Evolutionary conservation across 345 rosid species (phyloP).

Genomic region (Salix koriyanagi): DNA sequence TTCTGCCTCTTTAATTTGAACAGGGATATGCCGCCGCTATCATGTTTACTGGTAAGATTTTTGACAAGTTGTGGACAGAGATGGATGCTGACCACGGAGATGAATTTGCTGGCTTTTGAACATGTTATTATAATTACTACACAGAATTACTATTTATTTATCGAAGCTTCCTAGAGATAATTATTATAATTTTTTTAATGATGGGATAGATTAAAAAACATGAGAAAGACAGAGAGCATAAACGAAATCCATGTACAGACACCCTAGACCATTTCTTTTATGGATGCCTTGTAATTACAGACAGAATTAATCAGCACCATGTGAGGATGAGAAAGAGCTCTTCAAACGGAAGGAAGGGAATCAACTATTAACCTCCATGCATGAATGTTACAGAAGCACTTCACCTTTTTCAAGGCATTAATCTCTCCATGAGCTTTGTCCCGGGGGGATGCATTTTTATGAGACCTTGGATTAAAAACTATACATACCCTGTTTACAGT

Average conservation of each 20-base stretch:
- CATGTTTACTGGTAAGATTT: neutral
- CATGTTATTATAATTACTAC: neutral
- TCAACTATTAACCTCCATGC: neutral
- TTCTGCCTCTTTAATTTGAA: neutral
- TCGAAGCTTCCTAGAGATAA: neutral
- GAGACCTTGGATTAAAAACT: neutral
- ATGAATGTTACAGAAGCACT: neutral
- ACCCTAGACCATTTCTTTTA: slow-evolving; percentile 27
- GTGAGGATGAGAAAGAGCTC: slow-evolving; percentile 22
- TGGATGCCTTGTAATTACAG: slow-evolving; percentile 21
- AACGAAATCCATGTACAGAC: slow-evolving; percentile 38
- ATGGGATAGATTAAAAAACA: neutral
- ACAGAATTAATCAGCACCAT: slow-evolving; percentile 43
- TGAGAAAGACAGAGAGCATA: slow-evolving; percentile 1
- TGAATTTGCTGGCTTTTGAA: neutral
- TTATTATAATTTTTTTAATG: neutral
- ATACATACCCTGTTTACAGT: neutral
- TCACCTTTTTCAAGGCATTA: slow-evolving; percentile 13
- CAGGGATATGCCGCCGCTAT: neutral
- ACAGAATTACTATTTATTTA: neutral
- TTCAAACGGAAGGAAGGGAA: slow-evolving; percentile 27
- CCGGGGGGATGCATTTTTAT: slow-evolving; percentile 29
- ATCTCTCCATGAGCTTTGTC: neutral
- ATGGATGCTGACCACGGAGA: neutral
- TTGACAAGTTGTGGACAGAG: neutral